Conservation (phyloP, 345 rosid genomes). For the Arabis hirsuta region DNA sequence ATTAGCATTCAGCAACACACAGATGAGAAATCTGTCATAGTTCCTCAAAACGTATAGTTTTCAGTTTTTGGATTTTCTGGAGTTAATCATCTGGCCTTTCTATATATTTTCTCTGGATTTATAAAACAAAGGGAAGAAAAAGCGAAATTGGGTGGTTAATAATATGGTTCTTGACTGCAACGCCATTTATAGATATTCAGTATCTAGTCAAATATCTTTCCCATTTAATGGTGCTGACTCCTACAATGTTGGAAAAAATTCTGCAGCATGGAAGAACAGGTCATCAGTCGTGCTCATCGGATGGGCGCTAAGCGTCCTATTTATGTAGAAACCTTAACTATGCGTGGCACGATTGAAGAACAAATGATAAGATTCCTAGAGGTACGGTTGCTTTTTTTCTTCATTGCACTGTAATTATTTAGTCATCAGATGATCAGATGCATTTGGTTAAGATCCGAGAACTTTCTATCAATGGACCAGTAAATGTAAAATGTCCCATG, state of each 20-base stretch:
- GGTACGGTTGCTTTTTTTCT: slow-evolving; percentile 46
- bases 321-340: slow-evolving; percentile 84
- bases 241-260: slow-evolving; percentile 27
- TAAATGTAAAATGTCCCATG: not conserved
- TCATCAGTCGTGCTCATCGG: slow-evolving; percentile 89
- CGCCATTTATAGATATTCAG: not conserved
- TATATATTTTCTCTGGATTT: slow-evolving; percentile 5
- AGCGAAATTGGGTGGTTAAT: slow-evolving; percentile 13
- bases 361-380: slow-evolving; percentile 85
- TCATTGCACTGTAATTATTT: slow-evolving; percentile 1
- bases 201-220: slow-evolving; percentile 10
- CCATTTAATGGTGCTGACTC: slow-evolving; percentile 22
- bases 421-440: slow-evolving; percentile 11
- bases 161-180: slow-evolving; percentile 17
- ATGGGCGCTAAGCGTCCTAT: slow-evolving; percentile 94
- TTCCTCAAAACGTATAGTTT: not conserved
- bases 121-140: not conserved
- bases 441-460: slow-evolving; percentile 22
- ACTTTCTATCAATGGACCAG: slow-evolving; percentile 10
- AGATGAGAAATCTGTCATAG: not conserved
- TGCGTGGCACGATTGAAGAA: slow-evolving; percentile 91
- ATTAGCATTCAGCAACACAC: not conserved
- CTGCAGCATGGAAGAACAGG: slow-evolving; percentile 94
- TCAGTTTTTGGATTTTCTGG: slow-evolving; percentile 1
- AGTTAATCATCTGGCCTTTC: slow-evolving; percentile 8